Evolutionary conservation across 2,329 filamentous ascomycete genomes (phyloP).

Genomic region (Trichoderma sp.): DNA sequence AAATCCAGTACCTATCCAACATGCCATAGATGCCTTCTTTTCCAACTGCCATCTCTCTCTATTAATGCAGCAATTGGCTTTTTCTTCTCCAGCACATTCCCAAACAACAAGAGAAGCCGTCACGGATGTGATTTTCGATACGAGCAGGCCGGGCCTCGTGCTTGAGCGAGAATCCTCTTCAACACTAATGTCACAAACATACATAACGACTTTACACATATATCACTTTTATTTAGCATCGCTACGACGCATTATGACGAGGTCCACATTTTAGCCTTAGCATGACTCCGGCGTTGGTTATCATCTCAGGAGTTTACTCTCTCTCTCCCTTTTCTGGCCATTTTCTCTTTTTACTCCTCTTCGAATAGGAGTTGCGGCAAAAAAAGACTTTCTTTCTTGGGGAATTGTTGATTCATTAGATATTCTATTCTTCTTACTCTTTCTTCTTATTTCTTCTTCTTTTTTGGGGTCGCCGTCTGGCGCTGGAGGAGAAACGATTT

Average conservation of each 20-base stretch:
- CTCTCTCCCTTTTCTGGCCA: neutral
- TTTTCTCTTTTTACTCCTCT: neutral
- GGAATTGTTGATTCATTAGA: neutral
- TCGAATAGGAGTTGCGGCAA: neutral
- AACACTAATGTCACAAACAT: neutral
- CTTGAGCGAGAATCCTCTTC: neutral
- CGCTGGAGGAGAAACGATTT: neutral
- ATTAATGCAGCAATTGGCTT: neutral
- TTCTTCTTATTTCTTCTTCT: neutral
- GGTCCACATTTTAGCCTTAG: constrained; percentile 10
- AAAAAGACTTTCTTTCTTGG: neutral
- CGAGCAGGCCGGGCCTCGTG: constrained; percentile 8
- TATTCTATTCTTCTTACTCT: neutral
- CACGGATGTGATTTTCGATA: neutral
- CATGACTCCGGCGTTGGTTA: constrained; percentile 22
- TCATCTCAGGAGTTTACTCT: neutral
- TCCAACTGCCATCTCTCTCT: neutral
- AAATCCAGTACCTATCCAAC: neutral
- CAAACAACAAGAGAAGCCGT: neutral
- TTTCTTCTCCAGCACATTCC: neutral
- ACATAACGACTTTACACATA: constrained; percentile 14
- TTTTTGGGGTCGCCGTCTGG: neutral
- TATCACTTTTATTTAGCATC: constrained; percentile 16
- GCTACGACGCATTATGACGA: constrained; percentile 23
- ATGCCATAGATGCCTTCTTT: neutral